Evolutionary conservation across 352 stramenopile genomes (phyloP).

Genomic region (Pythium apleroticum): DNA sequence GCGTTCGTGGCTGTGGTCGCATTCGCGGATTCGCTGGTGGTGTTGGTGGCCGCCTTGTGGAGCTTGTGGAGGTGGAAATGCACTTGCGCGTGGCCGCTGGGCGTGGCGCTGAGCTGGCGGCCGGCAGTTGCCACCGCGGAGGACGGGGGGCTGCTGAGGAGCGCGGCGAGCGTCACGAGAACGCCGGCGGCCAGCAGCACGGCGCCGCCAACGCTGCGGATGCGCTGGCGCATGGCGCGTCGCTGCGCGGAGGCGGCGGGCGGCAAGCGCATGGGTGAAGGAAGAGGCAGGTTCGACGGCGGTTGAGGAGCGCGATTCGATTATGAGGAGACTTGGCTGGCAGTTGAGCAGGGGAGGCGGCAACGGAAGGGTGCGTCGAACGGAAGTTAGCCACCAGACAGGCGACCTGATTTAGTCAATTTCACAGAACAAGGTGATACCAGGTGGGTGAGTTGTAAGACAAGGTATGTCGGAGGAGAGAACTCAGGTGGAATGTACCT

Average conservation of each 20-base stretch:
- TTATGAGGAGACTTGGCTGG: neutral
- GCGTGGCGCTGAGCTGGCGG: slow-evolving; percentile 5
- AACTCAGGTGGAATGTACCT: neutral
- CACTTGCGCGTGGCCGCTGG: neutral
- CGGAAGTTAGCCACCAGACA: neutral
- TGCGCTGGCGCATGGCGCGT: slow-evolving; percentile 17
- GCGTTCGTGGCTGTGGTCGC: slow-evolving; percentile 20
- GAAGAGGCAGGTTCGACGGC: neutral
- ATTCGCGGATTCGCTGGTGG: neutral
- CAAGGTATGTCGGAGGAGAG: neutral
- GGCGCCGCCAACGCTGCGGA: slow-evolving; percentile 17
- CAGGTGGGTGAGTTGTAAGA: neutral
- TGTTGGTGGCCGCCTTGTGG: neutral
- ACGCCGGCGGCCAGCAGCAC: slow-evolving; percentile 16
- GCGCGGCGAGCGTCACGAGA: slow-evolving; percentile 7
- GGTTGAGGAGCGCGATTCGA: neutral
- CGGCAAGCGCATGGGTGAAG: slow-evolving; percentile 1
- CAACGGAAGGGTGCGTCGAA: neutral
- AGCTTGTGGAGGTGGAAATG: slow-evolving; percentile 13
- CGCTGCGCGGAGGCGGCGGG: neutral
- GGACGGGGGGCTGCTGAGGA: slow-evolving; percentile 7
- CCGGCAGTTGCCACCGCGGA: neutral
- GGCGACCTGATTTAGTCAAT: slow-evolving; percentile 8
- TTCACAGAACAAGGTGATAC: slow-evolving; percentile 10
- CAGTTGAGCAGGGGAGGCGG: no score